Evolutionary conservation across 192 early-diverging fungal species (phyloP).

Genomic region (Mortierella claussenii): DNA sequence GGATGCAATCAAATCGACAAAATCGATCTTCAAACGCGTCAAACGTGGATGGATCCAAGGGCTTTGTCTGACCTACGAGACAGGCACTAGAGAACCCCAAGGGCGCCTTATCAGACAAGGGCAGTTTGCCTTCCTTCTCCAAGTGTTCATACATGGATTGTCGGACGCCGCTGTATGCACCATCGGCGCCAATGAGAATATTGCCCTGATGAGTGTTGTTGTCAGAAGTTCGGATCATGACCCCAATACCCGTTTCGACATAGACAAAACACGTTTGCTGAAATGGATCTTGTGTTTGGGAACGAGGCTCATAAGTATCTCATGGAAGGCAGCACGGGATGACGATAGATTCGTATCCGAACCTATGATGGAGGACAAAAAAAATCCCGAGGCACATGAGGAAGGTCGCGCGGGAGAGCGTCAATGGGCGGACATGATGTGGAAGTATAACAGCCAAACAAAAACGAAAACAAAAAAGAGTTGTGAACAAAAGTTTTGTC

Average conservation of each 20-base stretch:
- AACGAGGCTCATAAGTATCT: neutral
- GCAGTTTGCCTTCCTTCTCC: neutral
- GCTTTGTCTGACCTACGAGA: constrained; percentile 18
- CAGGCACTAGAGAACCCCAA: constrained; percentile 19
- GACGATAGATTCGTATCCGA: neutral
- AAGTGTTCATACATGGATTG: constrained; percentile 14
- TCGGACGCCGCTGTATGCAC: constrained; percentile 23
- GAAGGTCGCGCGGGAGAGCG: too few relatives aligned
- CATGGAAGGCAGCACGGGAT: constrained; percentile 10
- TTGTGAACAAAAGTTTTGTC: too few relatives aligned
- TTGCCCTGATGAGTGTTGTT: constrained; percentile 14
- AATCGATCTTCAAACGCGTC: neutral
- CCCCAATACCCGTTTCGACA: neutral
- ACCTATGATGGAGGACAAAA: neutral
- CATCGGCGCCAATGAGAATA: constrained; percentile 23
- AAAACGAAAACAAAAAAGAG: too few relatives aligned
- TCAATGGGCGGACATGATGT: neutral
- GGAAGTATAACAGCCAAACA: neutral
- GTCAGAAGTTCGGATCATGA: constrained; percentile 19
- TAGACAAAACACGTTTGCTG: constrained; percentile 14
- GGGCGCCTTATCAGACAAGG: constrained; percentile 6
- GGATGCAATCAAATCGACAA: neutral
- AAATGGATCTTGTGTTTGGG: constrained; percentile 12
- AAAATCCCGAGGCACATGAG: neutral
- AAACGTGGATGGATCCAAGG: neutral